Percentiles rank a stretch among this genome's conserved stretches.
These are phyloP conservation scores for Annulohypoxylon truncatum DNA, from an alignment of 2,329 filamentous ascomycete genomes.

Conservation along the genomic window DNA sequence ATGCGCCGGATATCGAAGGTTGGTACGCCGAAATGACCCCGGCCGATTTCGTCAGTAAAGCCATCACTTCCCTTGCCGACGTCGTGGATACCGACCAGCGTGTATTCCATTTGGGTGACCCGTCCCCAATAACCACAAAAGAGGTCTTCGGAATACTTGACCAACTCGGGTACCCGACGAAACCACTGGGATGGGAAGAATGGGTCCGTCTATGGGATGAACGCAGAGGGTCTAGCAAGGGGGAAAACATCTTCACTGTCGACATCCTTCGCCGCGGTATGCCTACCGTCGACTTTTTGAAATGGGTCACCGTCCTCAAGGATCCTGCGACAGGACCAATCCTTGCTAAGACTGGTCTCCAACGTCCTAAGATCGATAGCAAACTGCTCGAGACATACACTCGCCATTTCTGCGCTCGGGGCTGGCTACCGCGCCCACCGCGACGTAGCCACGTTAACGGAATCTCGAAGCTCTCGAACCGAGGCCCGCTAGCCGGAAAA, in stretches of 20 bases:
- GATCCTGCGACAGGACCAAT: conserved; percentile 74
- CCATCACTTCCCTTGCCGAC: conserved; percentile 76
- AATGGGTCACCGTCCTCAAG: conserved; percentile 78
- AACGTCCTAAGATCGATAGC: conserved; percentile 75
- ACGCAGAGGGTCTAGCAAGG: conserved; percentile 71
- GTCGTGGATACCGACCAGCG: conserved; percentile 70
- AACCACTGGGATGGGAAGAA: conserved; percentile 74
- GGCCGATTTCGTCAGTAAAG: conserved; percentile 81
- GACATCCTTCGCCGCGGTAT: conserved; percentile 85
- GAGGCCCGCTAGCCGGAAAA: conserved; percentile 72
- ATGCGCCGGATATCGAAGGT: conserved; percentile 75
- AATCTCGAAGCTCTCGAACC: conserved; percentile 50
- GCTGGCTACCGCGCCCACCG: conserved; percentile 77
- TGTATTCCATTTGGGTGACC: conserved; percentile 80
- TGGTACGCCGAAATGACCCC: conserved; percentile 89
- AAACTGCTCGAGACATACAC: conserved; percentile 81
- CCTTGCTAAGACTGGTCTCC: conserved; percentile 63
- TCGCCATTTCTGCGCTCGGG: conserved; percentile 82
- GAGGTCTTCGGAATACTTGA: conserved; percentile 72
- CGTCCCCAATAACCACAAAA: conserved; percentile 74
- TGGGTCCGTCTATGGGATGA: conserved; percentile 81
- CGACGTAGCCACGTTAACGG: conserved; percentile 53
- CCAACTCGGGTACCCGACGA: conserved; percentile 76
- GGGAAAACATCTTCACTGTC: conserved; percentile 78
- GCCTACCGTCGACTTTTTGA: conserved; percentile 78